Percentiles rank a stretch among this genome's conserved stretches.
Evolutionary conservation across 495 filamentous ascomycete species (phyloP).

Genomic region (Evernia prunastri): DNA sequence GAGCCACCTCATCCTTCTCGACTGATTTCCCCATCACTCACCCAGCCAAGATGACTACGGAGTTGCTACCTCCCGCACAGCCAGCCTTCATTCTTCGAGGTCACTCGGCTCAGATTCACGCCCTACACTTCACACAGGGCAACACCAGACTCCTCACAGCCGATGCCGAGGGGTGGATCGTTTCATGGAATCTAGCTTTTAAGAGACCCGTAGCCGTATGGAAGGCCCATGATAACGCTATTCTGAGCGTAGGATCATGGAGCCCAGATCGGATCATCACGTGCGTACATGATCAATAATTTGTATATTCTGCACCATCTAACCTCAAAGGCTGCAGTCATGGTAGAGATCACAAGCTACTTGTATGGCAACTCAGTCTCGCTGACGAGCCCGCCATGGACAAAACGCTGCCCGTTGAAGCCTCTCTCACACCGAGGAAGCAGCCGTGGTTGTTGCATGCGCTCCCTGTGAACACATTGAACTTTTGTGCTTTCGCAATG

Average conservation of each 20-base stretch:
- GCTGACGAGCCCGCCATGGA: slow-evolving; percentile 61
- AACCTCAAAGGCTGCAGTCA: slow-evolving; percentile 49
- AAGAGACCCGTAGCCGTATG: slow-evolving; percentile 81
- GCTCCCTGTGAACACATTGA: slow-evolving; percentile 83
- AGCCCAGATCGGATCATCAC: slow-evolving; percentile 59
- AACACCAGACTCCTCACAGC: slow-evolving; percentile 78
- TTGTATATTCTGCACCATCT: background rate
- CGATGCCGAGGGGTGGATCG: slow-evolving; percentile 84
- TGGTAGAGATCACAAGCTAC: slow-evolving; percentile 80
- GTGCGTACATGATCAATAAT: slow-evolving; percentile 42
- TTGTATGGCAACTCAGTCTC: slow-evolving; percentile 67
- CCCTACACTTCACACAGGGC: slow-evolving; percentile 59
- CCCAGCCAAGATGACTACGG: slow-evolving; percentile 16
- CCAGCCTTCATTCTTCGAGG: slow-evolving; percentile 84
- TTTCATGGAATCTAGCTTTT: slow-evolving; percentile 76
- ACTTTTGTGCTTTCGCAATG: slow-evolving; percentile 86
- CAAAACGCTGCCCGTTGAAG: slow-evolving; percentile 63
- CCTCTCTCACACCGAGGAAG: slow-evolving; percentile 31
- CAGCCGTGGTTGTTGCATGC: slow-evolving; percentile 83
- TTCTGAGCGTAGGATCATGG: slow-evolving; percentile 72
- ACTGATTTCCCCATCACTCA: background rate
- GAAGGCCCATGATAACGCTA: slow-evolving; percentile 73
- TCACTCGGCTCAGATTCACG: slow-evolving; percentile 75
- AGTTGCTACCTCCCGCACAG: slow-evolving; percentile 50
- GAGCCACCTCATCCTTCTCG: background rate